Conservation (phyloP, 83 land plant genomes). For the Diphasiastrum complanatum region DNA sequence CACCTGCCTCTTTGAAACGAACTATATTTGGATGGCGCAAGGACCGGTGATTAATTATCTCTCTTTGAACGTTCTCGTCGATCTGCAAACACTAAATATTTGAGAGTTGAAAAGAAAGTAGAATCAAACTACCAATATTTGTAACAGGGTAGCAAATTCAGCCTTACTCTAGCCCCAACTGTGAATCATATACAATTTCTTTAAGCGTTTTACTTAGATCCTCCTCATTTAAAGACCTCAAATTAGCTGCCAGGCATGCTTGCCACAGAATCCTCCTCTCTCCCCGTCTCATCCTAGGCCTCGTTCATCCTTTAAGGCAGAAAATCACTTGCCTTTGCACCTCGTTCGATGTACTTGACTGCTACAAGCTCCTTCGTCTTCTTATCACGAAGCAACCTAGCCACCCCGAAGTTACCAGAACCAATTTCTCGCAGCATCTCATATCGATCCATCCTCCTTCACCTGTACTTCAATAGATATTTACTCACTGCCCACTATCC, state of each 20-base stretch:
- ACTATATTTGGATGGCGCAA: constrained; percentile 51
- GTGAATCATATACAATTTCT: too few species aligned
- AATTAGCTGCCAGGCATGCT: too few species aligned
- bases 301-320: too few species aligned
- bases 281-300: too few species aligned
- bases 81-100: constrained; percentile 30
- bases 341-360: constrained; percentile 43
- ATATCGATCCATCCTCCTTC: constrained; percentile 33
- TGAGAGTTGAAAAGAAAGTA: not conserved
- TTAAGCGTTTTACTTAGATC: too few species aligned
- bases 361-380: constrained; percentile 51
- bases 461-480: too few species aligned
- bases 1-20: constrained; percentile 45
- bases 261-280: too few species aligned
- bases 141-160: too few species aligned
- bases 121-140: not conserved
- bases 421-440: constrained; percentile 43
- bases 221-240: too few species aligned
- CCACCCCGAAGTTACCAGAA: constrained; percentile 50
- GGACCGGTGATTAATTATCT: constrained; percentile 51
- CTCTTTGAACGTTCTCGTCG: constrained; percentile 53
- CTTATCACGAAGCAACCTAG: constrained; percentile 42
- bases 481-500: too few species aligned
- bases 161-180: too few species aligned
- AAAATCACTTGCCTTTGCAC: constrained; percentile 36